A percentile compares a stretch with the other conserved stretches of the same genome.
phyloP scores from a whole-genome alignment of 306 rosid genomes.

The Potentilla sterilis region DNA sequence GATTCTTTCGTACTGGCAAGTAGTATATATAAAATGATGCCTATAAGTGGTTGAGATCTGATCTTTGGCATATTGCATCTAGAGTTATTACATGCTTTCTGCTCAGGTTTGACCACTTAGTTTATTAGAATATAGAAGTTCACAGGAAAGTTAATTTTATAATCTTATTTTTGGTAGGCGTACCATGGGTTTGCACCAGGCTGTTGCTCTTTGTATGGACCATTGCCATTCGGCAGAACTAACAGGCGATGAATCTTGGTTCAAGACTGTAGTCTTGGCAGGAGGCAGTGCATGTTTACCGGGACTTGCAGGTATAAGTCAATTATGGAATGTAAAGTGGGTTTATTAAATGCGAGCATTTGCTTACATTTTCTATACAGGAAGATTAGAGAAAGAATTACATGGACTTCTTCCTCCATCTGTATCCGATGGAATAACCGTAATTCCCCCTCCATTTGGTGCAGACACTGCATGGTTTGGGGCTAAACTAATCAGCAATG shows the following conservation, averaged over 20 bases:
- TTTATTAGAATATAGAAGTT: neutral
- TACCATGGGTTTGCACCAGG: constrained; percentile 85
- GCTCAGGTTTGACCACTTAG: neutral
- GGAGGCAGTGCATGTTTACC: constrained; percentile 92
- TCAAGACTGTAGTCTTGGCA: constrained; percentile 70
- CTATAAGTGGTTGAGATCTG: neutral
- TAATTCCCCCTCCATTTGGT: constrained; percentile 81
- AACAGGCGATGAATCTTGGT: constrained; percentile 63
- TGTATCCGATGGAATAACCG: constrained; percentile 51
- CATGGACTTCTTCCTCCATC: constrained; percentile 53
- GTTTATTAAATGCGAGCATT: neutral
- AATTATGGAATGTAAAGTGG: constrained; percentile 18
- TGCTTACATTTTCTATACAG: constrained; percentile 42
- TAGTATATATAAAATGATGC: neutral
- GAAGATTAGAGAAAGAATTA: constrained; percentile 70
- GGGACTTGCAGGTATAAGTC: constrained; percentile 70
- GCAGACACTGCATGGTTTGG: constrained; percentile 86
- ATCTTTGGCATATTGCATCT: neutral
- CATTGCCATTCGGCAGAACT: constrained; percentile 69
- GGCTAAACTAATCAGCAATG: constrained; percentile 77
- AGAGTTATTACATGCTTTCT: neutral
- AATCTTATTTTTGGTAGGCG: constrained; percentile 40
- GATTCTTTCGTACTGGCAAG: neutral
- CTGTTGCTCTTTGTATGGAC: constrained; percentile 79
- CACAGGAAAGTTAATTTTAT: neutral